phyloP scores from a whole-genome alignment of 1,139 yeast genomes.

The Yamadazyma siamensis region DNA sequence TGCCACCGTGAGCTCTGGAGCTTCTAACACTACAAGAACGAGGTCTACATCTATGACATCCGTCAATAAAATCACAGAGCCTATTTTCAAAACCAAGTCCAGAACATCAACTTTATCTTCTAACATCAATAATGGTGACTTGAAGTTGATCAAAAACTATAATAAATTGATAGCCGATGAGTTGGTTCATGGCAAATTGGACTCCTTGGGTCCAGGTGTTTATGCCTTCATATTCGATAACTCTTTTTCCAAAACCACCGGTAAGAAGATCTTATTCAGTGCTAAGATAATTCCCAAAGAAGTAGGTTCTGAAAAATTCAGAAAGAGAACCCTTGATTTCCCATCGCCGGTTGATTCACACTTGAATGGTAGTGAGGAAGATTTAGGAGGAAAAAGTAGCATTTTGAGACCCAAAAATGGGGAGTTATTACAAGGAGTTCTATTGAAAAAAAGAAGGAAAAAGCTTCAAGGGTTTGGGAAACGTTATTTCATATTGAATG shows the following conservation, averaged over 20 bases:
- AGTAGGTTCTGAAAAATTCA: background rate
- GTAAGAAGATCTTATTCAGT: slow-evolving; percentile 76
- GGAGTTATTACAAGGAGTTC: slow-evolving; percentile 66
- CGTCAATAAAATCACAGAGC: slow-evolving; percentile 36
- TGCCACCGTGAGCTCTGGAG: slow-evolving; percentile 9
- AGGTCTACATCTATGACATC: slow-evolving; percentile 37
- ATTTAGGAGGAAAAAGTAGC: slow-evolving; percentile 8
- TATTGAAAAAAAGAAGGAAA: slow-evolving; percentile 74
- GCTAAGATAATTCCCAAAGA: slow-evolving; percentile 35
- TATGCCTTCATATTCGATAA: slow-evolving; percentile 92
- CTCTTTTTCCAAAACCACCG: slow-evolving; percentile 80
- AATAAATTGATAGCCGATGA: slow-evolving; percentile 53
- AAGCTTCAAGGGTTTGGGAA: slow-evolving; percentile 80
- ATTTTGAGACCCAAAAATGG: slow-evolving; percentile 48
- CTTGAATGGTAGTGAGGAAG: slow-evolving; percentile 4
- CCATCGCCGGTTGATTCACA: slow-evolving; percentile 9
- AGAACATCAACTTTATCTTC: slow-evolving; percentile 33
- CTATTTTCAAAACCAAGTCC: slow-evolving; percentile 31
- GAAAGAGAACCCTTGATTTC: slow-evolving; percentile 4
- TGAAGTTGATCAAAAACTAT: slow-evolving; percentile 38
- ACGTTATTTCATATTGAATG: slow-evolving; percentile 79
- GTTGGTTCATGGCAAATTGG: slow-evolving; percentile 59
- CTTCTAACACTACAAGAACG: slow-evolving; percentile 16
- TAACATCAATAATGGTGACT: slow-evolving; percentile 35
- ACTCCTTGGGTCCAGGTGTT: slow-evolving; percentile 56